A percentile compares a stretch with the other conserved stretches of the same genome.
Evolutionary conservation across 192 early-diverging fungal genomes (phyloP).

Genomic region (Ambispora gerdemannii): DNA sequence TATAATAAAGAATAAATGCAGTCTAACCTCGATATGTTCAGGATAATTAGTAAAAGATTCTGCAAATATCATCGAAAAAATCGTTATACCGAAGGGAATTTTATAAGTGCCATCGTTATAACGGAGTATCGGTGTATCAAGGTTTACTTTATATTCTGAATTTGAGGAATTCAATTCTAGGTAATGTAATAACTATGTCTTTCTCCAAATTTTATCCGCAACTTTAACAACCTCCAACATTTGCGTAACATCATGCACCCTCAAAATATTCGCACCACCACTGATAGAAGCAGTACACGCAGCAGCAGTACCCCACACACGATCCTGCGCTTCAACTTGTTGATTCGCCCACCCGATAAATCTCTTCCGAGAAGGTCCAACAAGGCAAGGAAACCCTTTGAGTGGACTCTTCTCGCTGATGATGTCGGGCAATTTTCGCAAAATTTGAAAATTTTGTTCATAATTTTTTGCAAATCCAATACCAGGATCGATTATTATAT

Average conservation of each 20-base stretch:
- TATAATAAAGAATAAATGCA: too few relatives aligned
- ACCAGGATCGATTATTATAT: conserved; percentile 95
- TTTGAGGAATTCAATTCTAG: too few relatives aligned
- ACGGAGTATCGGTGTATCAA: too few relatives aligned
- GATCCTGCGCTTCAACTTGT: conserved; percentile 62
- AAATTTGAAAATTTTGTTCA: conserved; percentile 82
- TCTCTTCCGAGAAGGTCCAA: conserved; percentile 87
- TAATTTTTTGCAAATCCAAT: conserved; percentile 95
- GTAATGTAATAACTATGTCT: neutral
- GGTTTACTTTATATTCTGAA: too few relatives aligned
- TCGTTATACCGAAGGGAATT: too few relatives aligned
- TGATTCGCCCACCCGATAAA: conserved; percentile 83
- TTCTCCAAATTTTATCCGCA: conserved; percentile 58
- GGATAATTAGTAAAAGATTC: too few relatives aligned
- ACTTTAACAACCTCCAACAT: conserved; percentile 88
- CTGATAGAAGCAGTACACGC: conserved; percentile 79
- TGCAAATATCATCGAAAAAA: too few relatives aligned
- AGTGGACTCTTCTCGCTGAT: conserved; percentile 48
- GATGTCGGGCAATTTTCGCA: conserved; percentile 67
- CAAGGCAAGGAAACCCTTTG: conserved; percentile 78
- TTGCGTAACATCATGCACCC: conserved; percentile 95
- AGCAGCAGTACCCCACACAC: conserved; percentile 87
- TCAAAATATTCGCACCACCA: conserved; percentile 75
- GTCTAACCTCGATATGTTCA: too few relatives aligned
- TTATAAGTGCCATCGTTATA: too few relatives aligned